A percentile compares a stretch with the other conserved stretches of the same genome.
These are phyloP conservation scores for Serendipita sp. DNA, from an alignment of 768 basidiomycete species.

Conservation along the genomic window DNA sequence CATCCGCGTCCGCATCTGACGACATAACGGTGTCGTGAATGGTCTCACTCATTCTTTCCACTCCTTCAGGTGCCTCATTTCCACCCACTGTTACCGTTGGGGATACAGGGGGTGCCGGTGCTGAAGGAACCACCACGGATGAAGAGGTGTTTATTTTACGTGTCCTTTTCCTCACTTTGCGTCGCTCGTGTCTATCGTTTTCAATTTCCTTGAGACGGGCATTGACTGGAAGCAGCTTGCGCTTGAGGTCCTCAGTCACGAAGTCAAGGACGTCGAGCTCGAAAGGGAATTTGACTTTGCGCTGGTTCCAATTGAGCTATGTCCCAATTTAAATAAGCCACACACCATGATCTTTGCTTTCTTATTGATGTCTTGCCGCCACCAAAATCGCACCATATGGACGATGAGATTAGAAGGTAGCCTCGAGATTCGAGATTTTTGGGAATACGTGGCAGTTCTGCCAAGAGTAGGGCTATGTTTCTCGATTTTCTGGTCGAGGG, in stretches of 20 bases:
- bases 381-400: constrained; percentile 93
- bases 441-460: constrained; percentile 65
- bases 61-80: constrained; percentile 6
- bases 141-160: constrained; percentile 23
- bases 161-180: constrained; percentile 66
- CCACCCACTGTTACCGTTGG: constrained; percentile 13
- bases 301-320: constrained; percentile 23
- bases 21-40: background rate
- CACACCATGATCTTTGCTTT: constrained; percentile 94
- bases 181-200: constrained; percentile 67
- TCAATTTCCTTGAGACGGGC: constrained; percentile 62
- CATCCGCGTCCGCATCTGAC: constrained; percentile 29
- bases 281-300: constrained; percentile 81
- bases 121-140: constrained; percentile 10
- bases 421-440: constrained; percentile 64
- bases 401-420: constrained; percentile 74
- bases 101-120: constrained; percentile 11
- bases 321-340: background rate
- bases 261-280: constrained; percentile 80
- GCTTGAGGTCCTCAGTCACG: constrained; percentile 59
- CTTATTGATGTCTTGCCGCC: constrained; percentile 77
- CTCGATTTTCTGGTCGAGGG: constrained; percentile 70
- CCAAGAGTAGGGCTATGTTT: constrained; percentile 69
- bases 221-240: constrained; percentile 52
- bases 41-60: background rate